These are phyloP conservation scores for Leishmania guyanensis DNA, from an alignment of 208 protist species.

Conservation along the genomic window DNA sequence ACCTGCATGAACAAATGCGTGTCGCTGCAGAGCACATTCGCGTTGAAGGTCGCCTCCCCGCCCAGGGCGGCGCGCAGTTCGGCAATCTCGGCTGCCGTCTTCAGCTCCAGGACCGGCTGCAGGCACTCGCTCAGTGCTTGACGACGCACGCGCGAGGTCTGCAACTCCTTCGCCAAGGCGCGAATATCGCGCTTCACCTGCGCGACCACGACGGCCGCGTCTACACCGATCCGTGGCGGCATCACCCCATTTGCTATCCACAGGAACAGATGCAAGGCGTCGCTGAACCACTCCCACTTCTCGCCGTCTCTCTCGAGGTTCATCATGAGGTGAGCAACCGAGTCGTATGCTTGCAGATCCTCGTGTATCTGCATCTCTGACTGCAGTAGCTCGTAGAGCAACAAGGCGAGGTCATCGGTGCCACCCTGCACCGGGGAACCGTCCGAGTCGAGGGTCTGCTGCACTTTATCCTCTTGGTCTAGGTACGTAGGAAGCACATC, in stretches of 20 bases:
- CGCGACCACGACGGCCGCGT: conserved; percentile 61
- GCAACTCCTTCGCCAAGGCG: conserved; percentile 56
- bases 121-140: conserved; percentile 70
- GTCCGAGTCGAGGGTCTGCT: background rate
- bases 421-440: background rate
- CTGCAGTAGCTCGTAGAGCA: conserved; percentile 26
- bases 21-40: conserved; percentile 40
- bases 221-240: conserved; percentile 73
- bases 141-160: conserved; percentile 64
- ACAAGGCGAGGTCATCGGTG: conserved; percentile 8
- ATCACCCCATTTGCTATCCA: conserved; percentile 50
- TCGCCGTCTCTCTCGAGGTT: conserved; percentile 60
- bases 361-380: conserved; percentile 21
- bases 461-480: conserved; percentile 28
- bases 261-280: conserved; percentile 55
- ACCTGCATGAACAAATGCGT: conserved; percentile 65
- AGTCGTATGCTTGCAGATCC: conserved; percentile 33
- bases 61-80: conserved; percentile 58
- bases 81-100: conserved; percentile 45
- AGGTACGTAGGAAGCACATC: conserved; percentile 57
- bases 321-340: conserved; percentile 59
- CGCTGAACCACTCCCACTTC: conserved; percentile 29
- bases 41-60: conserved; percentile 67
- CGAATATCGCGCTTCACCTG: conserved; percentile 67
- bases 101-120: conserved; percentile 66